A percentile compares a stretch with the other conserved stretches of the same genome.
These are phyloP conservation scores for Galerina marginata DNA, from an alignment of 768 basidiomycete species.

Conservation along the genomic window DNA sequence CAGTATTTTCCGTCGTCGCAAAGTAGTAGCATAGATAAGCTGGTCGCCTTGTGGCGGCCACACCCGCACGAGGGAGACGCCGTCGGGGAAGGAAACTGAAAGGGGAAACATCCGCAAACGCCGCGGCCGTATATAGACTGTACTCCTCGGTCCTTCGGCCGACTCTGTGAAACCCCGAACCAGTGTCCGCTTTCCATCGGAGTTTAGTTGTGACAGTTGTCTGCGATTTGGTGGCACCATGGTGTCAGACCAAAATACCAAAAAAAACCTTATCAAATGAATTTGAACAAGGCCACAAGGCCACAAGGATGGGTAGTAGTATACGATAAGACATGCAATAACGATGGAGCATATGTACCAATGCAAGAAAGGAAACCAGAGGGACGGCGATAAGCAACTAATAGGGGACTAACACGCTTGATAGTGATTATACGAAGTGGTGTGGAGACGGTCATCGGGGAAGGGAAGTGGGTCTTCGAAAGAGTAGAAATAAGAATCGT, in stretches of 20 bases:
- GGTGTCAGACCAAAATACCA: slow-evolving; percentile 8
- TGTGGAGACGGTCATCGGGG: slow-evolving; percentile 54
- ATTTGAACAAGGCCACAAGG: slow-evolving; percentile 15
- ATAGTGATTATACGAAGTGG: slow-evolving; percentile 55
- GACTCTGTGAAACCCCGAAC: slow-evolving; percentile 3
- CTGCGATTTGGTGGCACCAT: slow-evolving; percentile 1
- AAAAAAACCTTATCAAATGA: slow-evolving; percentile 26
- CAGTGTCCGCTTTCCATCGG: slow-evolving; percentile 13
- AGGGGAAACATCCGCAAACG: neutral
- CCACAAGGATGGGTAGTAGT: slow-evolving; percentile 14
- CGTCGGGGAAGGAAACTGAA: slow-evolving; percentile 4
- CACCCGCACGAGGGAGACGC: neutral
- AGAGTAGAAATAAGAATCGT: slow-evolving; percentile 65
- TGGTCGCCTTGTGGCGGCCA: slow-evolving; percentile 10
- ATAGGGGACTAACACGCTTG: slow-evolving; percentile 64
- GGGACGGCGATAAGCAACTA: slow-evolving; percentile 28
- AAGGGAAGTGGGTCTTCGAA: slow-evolving; percentile 80
- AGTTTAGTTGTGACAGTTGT: slow-evolving; percentile 3
- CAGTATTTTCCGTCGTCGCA: slow-evolving; percentile 42
- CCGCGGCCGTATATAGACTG: slow-evolving; percentile 11
- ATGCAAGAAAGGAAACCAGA: slow-evolving; percentile 26
- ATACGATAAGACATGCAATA: slow-evolving; percentile 25
- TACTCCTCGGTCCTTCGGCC: slow-evolving; percentile 11
- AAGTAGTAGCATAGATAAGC: slow-evolving; percentile 7
- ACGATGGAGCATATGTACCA: slow-evolving; percentile 29